phyloP scores from a whole-genome alignment of 2,329 filamentous ascomycete genomes.

The Penicillium olsonii region DNA sequence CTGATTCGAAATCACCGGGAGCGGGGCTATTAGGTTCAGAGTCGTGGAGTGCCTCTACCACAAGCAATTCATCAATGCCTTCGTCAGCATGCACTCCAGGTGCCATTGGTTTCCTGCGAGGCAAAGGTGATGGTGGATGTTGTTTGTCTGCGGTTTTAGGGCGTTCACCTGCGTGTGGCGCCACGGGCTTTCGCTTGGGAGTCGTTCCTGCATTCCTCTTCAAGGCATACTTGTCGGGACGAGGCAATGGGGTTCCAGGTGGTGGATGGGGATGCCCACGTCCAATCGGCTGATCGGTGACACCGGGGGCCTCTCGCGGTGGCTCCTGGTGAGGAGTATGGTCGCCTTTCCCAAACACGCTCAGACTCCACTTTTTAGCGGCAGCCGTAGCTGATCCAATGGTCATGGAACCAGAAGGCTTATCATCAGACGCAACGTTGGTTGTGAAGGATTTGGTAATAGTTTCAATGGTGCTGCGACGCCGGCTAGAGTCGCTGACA shows the following conservation, averaged over 20 bases:
- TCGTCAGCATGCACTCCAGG: constrained; percentile 35
- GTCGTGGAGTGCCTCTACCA: constrained; percentile 66
- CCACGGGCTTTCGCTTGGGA: constrained; percentile 66
- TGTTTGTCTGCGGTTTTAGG: constrained; percentile 35
- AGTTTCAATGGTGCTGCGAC: constrained; percentile 33
- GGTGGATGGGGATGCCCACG: constrained; percentile 80
- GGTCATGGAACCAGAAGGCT: constrained; percentile 43
- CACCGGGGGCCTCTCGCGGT: constrained; percentile 39
- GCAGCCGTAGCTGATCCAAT: constrained; percentile 56
- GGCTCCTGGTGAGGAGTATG: constrained; percentile 43
- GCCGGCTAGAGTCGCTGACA: constrained; percentile 29
- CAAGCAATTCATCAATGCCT: constrained; percentile 56
- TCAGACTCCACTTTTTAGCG: constrained; percentile 62
- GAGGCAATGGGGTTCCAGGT: constrained; percentile 75
- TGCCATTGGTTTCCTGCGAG: constrained; percentile 46
- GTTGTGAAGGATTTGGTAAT: constrained; percentile 28
- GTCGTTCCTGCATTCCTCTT: constrained; percentile 60
- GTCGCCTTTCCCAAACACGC: constrained; percentile 50
- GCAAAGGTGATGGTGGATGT: constrained; percentile 51
- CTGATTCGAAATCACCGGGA: constrained; percentile 22
- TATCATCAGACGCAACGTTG: constrained; percentile 33
- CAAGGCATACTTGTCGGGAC: constrained; percentile 59
- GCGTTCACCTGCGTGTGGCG: constrained; percentile 43
- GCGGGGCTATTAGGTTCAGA: constrained; percentile 52
- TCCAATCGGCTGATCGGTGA: constrained; percentile 71